These are phyloP conservation scores for Pyrenophora teres DNA, from an alignment of 2,329 filamentous ascomycete genomes.

Conservation along the genomic window DNA sequence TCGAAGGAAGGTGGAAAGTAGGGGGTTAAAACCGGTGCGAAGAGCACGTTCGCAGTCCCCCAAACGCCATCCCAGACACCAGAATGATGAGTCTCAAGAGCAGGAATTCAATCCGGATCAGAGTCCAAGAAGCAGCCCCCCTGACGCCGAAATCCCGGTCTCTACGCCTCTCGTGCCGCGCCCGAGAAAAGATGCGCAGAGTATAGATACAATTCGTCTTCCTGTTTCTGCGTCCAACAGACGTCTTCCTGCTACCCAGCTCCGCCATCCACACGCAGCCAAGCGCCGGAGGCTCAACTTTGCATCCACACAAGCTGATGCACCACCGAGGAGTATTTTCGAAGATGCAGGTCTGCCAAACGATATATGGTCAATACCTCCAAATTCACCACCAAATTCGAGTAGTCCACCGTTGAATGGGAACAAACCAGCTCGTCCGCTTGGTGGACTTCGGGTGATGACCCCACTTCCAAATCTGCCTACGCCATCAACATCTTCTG, in stretches of 20 bases:
- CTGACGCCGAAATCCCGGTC: slow-evolving; percentile 30
- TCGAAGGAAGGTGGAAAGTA: slow-evolving; percentile 48
- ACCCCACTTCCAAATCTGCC: slow-evolving; percentile 28
- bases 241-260: slow-evolving; percentile 20
- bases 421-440: slow-evolving; percentile 8
- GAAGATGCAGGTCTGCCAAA: slow-evolving; percentile 7
- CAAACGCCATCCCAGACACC: slow-evolving; percentile 18
- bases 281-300: slow-evolving; percentile 32
- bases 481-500: slow-evolving; percentile 42
- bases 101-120: slow-evolving; percentile 38
- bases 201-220: slow-evolving; percentile 6
- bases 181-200: slow-evolving; percentile 7
- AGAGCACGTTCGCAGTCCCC: slow-evolving; percentile 39
- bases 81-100: slow-evolving; percentile 38
- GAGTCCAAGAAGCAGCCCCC: slow-evolving; percentile 27
- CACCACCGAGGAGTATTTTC: slow-evolving; percentile 14
- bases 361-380: slow-evolving; percentile 48
- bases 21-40: slow-evolving; percentile 52
- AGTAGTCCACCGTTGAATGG: slow-evolving; percentile 32
- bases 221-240: slow-evolving; percentile 3
- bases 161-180: slow-evolving; percentile 26
- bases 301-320: slow-evolving; percentile 15
- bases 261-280: slow-evolving; percentile 16
- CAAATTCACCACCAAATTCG: slow-evolving; percentile 50
- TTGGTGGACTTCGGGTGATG: slow-evolving; percentile 3